phyloP scores from a whole-genome alignment of 352 stramenopile species.

The Thalassiosira hispida region DNA sequence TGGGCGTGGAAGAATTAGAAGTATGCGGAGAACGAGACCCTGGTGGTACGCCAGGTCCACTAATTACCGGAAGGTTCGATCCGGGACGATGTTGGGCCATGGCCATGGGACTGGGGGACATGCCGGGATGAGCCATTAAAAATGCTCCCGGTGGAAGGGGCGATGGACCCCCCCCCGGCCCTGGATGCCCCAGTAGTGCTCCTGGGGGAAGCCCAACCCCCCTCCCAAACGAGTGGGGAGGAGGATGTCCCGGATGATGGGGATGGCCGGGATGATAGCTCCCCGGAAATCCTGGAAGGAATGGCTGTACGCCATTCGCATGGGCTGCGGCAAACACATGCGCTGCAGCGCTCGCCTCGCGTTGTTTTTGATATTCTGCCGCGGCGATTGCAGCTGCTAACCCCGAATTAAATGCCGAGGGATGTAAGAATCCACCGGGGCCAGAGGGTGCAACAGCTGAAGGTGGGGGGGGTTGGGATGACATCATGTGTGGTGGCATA shows the following conservation, averaged over 20 bases:
- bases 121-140: too few species aligned
- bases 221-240: background rate
- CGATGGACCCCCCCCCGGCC: too few species aligned
- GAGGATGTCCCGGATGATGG: background rate
- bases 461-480: background rate
- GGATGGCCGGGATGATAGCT: constrained; percentile 4
- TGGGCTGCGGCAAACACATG: constrained; percentile 5
- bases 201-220: too few species aligned
- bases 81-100: too few species aligned
- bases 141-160: too few species aligned
- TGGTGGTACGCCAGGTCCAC: too few species aligned
- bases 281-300: background rate
- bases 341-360: background rate
- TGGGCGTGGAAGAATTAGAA: too few species aligned
- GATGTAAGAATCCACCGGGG: background rate
- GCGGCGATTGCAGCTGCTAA: constrained; percentile 9
- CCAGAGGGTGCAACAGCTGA: background rate
- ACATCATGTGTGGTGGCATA: background rate
- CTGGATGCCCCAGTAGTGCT: too few species aligned
- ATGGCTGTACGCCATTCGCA: constrained; percentile 11
- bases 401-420: constrained; percentile 7
- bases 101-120: too few species aligned
- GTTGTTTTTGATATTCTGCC: constrained; percentile 15
- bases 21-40: too few species aligned
- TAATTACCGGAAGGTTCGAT: too few species aligned